These are phyloP conservation scores for Tilletiaria anomala DNA, from an alignment of 1,284 basidiomycete genomes.

Conservation along the genomic window DNA sequence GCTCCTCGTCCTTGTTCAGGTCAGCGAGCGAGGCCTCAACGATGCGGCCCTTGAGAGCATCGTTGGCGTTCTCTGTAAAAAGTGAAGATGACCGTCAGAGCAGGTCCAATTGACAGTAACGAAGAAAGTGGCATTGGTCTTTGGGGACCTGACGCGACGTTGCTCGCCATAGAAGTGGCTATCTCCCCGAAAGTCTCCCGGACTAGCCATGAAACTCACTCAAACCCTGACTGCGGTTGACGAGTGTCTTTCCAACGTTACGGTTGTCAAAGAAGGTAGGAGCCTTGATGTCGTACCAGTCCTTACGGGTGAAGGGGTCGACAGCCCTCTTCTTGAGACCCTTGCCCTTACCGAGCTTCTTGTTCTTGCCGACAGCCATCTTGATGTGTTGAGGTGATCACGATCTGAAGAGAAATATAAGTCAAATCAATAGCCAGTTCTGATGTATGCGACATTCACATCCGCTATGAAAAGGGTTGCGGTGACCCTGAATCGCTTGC, in stretches of 20 bases:
- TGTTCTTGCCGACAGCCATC: conserved; percentile 58
- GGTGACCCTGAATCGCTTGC: no score
- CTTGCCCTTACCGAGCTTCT: conserved; percentile 98
- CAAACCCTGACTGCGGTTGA: conserved; percentile 93
- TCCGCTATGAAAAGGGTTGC: no score
- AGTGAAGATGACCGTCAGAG: neutral
- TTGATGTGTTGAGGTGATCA: no score
- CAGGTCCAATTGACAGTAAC: neutral
- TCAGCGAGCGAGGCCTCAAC: conserved; percentile 93
- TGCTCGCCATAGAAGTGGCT: no score
- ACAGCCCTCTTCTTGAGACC: conserved; percentile 98
- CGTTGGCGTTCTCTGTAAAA: conserved; percentile 80
- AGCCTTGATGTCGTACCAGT: conserved; percentile 99
- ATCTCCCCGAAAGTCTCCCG: neutral
- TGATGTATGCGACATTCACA: no score
- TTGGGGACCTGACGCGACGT: no score
- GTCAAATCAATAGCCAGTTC: no score
- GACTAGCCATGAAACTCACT: conserved; percentile 50
- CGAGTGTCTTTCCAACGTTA: conserved; percentile 96
- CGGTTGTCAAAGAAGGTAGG: conserved; percentile 94
- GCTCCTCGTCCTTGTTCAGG: conserved; percentile 99
- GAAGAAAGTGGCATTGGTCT: no score
- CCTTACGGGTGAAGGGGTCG: conserved; percentile 99
- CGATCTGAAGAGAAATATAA: no score
- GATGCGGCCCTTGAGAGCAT: conserved; percentile 94